Conservation (phyloP, 176 grass and related monocot genomes). For the Saccharum officinarum region DNA sequence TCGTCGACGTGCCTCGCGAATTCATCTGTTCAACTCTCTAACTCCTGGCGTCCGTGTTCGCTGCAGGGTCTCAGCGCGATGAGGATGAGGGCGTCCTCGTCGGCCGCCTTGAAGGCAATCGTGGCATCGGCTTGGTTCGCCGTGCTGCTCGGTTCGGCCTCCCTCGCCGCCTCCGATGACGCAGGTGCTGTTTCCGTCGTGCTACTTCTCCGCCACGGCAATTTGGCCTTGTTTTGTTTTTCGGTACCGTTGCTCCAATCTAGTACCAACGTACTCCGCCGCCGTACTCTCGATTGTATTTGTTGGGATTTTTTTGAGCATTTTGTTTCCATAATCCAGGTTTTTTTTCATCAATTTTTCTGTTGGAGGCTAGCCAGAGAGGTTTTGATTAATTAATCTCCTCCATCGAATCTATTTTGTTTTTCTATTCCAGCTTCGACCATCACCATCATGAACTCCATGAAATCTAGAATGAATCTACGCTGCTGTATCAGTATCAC, state of each 20-base stretch:
- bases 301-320: background rate
- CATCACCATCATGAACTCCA: background rate
- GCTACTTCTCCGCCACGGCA: background rate
- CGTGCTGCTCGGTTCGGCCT: constrained; percentile 13
- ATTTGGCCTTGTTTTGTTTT: background rate
- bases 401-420: background rate
- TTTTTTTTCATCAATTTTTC: background rate
- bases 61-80: constrained; percentile 11
- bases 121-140: background rate
- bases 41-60: background rate
- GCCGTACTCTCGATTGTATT: background rate
- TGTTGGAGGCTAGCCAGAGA: background rate
- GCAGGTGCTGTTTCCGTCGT: constrained; percentile 3
- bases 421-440: background rate
- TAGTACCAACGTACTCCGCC: background rate
- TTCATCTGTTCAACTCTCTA: background rate
- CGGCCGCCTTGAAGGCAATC: background rate
- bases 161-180: constrained; percentile 7
- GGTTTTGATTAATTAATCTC: background rate
- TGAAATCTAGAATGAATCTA: background rate
- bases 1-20: background rate
- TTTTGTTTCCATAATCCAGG: background rate
- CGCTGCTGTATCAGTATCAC: background rate
- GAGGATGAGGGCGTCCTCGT: background rate
- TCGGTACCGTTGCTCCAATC: background rate